Percentiles rank a stretch among this genome's conserved stretches.
These are phyloP conservation scores for Bipolaris oryzae DNA, from an alignment of 2,329 filamentous ascomycete genomes.

Conservation along the genomic window DNA sequence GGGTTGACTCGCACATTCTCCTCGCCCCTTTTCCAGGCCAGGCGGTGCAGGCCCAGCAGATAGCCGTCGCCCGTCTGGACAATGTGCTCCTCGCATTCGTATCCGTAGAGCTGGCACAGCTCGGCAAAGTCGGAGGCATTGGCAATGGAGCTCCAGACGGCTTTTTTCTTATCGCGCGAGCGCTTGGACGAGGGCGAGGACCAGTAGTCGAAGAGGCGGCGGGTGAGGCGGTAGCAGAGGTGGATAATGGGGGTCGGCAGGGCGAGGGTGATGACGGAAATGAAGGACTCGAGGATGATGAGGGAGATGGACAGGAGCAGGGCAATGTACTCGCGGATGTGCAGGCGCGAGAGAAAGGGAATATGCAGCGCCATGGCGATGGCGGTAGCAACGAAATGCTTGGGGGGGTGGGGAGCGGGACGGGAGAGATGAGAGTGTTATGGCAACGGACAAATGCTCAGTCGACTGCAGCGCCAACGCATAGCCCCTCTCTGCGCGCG, in stretches of 20 bases:
- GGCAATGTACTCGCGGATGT: constrained; percentile 79
- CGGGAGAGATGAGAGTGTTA: constrained; percentile 5
- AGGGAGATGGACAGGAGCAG: constrained; percentile 83
- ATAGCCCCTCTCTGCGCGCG: constrained; percentile 11
- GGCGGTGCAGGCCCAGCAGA: constrained; percentile 83
- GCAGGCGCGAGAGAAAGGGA: constrained; percentile 67
- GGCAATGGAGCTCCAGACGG: constrained; percentile 76
- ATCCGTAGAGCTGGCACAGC: constrained; percentile 88
- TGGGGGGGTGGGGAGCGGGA: too few species aligned
- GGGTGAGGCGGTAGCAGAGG: constrained; percentile 82
- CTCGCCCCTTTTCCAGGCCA: constrained; percentile 83
- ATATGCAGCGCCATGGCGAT: constrained; percentile 57
- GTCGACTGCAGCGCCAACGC: constrained; percentile 8
- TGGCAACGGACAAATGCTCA: background rate
- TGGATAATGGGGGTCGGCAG: constrained; percentile 81
- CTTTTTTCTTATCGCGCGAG: constrained; percentile 72
- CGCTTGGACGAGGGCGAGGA: constrained; percentile 72
- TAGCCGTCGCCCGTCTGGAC: constrained; percentile 95
- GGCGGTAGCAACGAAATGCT: constrained; percentile 18
- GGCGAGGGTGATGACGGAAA: constrained; percentile 84
- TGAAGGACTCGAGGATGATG: constrained; percentile 79
- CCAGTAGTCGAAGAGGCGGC: constrained; percentile 79
- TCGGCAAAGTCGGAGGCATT: constrained; percentile 92
- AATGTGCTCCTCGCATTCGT: constrained; percentile 94
- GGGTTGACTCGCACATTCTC: constrained; percentile 79